Conservation (phyloP, 495 filamentous ascomycete species). For the Tuber magnatum region DNA sequence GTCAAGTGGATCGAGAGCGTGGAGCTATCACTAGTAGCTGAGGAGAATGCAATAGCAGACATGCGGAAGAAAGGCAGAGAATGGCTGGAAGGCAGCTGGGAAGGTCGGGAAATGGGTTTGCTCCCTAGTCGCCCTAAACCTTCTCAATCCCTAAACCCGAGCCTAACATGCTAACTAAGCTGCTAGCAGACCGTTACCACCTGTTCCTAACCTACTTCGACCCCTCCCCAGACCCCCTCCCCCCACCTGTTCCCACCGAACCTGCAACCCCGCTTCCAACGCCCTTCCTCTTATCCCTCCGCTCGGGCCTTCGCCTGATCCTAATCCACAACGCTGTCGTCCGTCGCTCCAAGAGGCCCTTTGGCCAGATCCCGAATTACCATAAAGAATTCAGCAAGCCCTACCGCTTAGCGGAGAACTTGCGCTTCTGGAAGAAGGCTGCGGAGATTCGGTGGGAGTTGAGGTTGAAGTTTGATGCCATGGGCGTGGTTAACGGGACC, state of each 20-base stretch:
- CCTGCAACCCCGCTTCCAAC: constrained; percentile 55
- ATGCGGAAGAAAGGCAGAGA: constrained; percentile 55
- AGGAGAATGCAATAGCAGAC: constrained; percentile 66
- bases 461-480: constrained; percentile 73
- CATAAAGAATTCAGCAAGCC: constrained; percentile 89
- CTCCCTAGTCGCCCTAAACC: background rate
- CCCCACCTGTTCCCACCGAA: constrained; percentile 61
- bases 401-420: constrained; percentile 86
- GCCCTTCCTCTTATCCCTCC: constrained; percentile 64
- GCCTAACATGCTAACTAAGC: constrained; percentile 14
- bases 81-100: constrained; percentile 81
- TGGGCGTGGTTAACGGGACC: constrained; percentile 65
- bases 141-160: background rate
- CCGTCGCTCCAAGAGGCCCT: constrained; percentile 71
- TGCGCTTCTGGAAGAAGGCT: constrained; percentile 92
- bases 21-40: constrained; percentile 67
- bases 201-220: constrained; percentile 63
- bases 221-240: constrained; percentile 51
- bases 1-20: constrained; percentile 68
- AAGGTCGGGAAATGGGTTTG: constrained; percentile 54
- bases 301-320: constrained; percentile 72
- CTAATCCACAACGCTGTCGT: constrained; percentile 83
- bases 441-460: constrained; percentile 91
- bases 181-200: constrained; percentile 60
- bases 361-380: constrained; percentile 82